phyloP scores from a whole-genome alignment of 306 rosid species.

The Castanospermum australe region DNA sequence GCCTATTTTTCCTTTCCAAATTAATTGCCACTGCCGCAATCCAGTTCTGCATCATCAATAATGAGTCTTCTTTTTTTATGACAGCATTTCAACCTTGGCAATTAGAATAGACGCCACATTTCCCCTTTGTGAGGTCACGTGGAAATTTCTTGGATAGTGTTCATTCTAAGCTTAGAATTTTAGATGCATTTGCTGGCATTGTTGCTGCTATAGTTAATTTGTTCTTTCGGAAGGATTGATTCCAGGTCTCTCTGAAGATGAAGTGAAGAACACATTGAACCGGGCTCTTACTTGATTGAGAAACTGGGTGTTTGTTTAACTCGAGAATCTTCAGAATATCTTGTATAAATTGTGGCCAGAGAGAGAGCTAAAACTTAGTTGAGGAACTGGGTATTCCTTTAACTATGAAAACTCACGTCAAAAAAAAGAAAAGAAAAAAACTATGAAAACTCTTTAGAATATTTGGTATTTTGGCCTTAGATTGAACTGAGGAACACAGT shows the following conservation, averaged over 20 bases:
- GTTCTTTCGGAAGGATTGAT: neutral
- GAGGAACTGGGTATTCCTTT: neutral
- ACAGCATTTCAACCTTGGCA: neutral
- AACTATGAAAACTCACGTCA: neutral
- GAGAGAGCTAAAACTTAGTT: neutral
- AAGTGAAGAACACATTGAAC: neutral
- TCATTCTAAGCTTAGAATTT: neutral
- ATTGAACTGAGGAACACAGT: neutral
- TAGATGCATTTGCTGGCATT: too few relatives aligned
- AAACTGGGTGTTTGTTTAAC: neutral
- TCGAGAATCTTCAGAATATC: neutral
- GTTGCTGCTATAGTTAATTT: neutral
- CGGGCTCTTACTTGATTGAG: neutral
- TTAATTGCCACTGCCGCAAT: neutral
- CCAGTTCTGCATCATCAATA: conserved; percentile 4
- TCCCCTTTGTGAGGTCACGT: neutral
- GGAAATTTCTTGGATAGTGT: neutral
- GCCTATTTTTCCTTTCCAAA: neutral
- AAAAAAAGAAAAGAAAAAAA: neutral
- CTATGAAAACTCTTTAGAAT: neutral
- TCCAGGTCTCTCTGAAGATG: neutral
- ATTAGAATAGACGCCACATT: neutral
- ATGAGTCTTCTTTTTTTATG: neutral
- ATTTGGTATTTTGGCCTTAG: neutral
- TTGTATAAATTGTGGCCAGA: neutral